phyloP scores from a whole-genome alignment of 345 rosid genomes.

The Cardamine resedifolia region DNA sequence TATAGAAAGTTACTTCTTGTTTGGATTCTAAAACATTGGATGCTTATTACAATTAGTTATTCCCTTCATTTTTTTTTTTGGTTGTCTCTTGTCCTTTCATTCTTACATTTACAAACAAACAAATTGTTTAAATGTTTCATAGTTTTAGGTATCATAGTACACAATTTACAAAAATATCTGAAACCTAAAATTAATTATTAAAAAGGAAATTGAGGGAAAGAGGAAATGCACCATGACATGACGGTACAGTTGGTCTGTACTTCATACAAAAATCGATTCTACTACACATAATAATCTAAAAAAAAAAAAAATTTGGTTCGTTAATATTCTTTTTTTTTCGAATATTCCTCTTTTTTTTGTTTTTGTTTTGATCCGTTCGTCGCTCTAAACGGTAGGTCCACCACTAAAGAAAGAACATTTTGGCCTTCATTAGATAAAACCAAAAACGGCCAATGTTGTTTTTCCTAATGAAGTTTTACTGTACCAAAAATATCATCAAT shows the following conservation, averaged over 20 bases:
- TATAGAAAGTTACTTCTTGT: slow-evolving; percentile 22
- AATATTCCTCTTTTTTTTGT: slow-evolving; percentile 13
- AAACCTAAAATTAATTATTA: neutral
- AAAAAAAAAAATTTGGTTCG: too few species aligned
- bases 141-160: slow-evolving; percentile 19
- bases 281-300: too few species aligned
- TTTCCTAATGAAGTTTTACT: neutral
- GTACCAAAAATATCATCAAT: neutral
- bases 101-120: neutral
- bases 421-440: slow-evolving; percentile 14
- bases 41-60: slow-evolving; percentile 19
- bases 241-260: slow-evolving; percentile 35
- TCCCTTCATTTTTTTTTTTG: neutral
- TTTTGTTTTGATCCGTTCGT: slow-evolving; percentile 6
- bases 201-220: neutral
- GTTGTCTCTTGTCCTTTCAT: neutral
- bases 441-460: neutral
- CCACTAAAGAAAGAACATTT: neutral
- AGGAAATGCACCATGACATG: slow-evolving; percentile 30
- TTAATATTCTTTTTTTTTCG: slow-evolving; percentile 18
- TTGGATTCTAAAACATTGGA: slow-evolving; percentile 32
- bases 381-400: slow-evolving; percentile 16
- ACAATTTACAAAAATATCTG: slow-evolving; percentile 5
- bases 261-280: slow-evolving; percentile 7
- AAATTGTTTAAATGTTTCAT: slow-evolving; percentile 3